A percentile compares a stretch with the other conserved stretches of the same genome.
These are phyloP conservation scores for Paralagenidium karlingii DNA, from an alignment of 352 stramenopile genomes.

Conservation along the genomic window DNA sequence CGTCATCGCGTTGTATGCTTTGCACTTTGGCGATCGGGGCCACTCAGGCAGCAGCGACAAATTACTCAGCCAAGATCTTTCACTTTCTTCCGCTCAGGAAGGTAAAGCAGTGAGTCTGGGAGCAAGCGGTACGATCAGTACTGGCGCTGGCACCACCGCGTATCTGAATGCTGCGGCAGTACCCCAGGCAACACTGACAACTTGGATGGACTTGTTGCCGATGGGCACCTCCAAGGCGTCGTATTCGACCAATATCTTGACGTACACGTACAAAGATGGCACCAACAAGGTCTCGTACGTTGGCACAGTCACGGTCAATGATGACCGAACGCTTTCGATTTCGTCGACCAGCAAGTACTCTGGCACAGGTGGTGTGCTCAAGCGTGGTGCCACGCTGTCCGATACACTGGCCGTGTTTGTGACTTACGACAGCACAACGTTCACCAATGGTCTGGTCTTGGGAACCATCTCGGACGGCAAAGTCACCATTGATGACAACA, in stretches of 20 bases:
- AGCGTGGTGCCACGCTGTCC: conserved; percentile 40
- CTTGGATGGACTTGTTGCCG: conserved; percentile 41
- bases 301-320: conserved; percentile 11
- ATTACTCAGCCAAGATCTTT: conserved; percentile 18
- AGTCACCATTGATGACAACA: no score
- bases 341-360: no score
- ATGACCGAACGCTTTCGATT: no score
- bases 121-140: conserved; percentile 18
- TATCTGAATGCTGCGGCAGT: conserved; percentile 25
- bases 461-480: conserved; percentile 11
- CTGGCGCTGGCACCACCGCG: conserved; percentile 46
- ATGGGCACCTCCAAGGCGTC: conserved; percentile 16
- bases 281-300: no score
- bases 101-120: conserved; percentile 12
- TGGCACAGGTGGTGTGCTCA: no score
- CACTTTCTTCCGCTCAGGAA: conserved; percentile 3
- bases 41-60: conserved; percentile 1
- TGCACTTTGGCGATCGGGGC: conserved; percentile 45
- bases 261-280: conserved; percentile 13
- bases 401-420: conserved; percentile 29
- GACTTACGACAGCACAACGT: conserved; percentile 1
- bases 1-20: conserved; percentile 37
- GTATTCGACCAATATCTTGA: conserved; percentile 36
- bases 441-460: conserved; percentile 5
- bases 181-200: conserved; percentile 3